Conservation (phyloP, 306 rosid genomes). For the Cucurbita moschata region DNA sequence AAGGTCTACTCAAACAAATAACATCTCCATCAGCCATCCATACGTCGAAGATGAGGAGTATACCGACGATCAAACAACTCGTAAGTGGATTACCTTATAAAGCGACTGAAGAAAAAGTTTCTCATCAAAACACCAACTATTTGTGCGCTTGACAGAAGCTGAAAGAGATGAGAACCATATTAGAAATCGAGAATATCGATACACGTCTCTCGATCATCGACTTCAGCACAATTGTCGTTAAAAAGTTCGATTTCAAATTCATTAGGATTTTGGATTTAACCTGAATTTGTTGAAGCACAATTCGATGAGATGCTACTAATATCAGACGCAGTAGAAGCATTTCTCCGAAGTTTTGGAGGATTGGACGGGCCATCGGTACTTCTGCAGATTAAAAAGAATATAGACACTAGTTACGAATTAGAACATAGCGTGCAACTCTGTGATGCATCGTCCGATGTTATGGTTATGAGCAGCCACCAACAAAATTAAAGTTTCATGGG, state of each 20-base stretch:
- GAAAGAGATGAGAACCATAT: conserved; percentile 18
- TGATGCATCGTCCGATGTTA: background rate
- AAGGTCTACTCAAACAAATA: background rate
- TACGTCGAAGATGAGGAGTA: background rate
- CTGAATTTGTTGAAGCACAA: conserved; percentile 34
- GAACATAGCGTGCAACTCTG: background rate
- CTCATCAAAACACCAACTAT: conserved; percentile 74
- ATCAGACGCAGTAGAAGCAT: conserved; percentile 55
- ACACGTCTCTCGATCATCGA: background rate
- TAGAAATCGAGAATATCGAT: background rate
- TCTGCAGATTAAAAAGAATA: conserved; percentile 14
- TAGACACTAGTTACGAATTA: background rate
- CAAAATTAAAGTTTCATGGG: background rate
- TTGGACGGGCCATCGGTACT: conserved; percentile 17
- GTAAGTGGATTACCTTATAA: conserved; percentile 52
- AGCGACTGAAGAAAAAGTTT: conserved; percentile 69
- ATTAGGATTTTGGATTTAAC: conserved; percentile 19
- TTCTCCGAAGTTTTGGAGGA: conserved; percentile 34
- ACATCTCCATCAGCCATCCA: background rate
- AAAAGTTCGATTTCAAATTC: background rate
- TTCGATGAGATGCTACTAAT: conserved; percentile 42
- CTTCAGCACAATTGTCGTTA: background rate
- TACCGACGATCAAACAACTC: background rate
- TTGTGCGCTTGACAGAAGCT: conserved; percentile 43
- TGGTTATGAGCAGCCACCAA: background rate